A percentile compares a stretch with the other conserved stretches of the same genome.
Conservation (phyloP, 2,329 filamentous ascomycete species). For the Mycosphaerella sp. region DNA sequence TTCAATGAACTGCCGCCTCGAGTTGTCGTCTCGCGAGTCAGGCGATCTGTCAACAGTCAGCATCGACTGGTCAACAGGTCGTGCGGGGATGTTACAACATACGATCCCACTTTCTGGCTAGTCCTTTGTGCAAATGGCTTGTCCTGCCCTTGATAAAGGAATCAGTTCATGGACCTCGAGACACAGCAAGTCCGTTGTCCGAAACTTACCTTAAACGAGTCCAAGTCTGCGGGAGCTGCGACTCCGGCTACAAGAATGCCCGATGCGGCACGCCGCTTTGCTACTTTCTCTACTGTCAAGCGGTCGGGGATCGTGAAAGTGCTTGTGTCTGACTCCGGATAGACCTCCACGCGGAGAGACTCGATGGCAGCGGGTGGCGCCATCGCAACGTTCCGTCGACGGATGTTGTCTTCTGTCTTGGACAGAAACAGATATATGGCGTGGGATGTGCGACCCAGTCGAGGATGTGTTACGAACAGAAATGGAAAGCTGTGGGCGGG, state of each 20-base stretch:
- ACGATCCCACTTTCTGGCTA: slow-evolving; percentile 81
- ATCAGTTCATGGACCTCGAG: slow-evolving; percentile 2
- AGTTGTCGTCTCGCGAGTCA: slow-evolving; percentile 50
- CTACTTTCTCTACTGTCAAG: slow-evolving; percentile 61
- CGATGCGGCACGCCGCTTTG: slow-evolving; percentile 62
- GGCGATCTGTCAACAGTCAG: slow-evolving; percentile 33
- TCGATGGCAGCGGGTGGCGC: slow-evolving; percentile 31
- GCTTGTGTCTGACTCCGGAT: slow-evolving; percentile 44
- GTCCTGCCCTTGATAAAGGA: slow-evolving; percentile 46
- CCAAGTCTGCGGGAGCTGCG: slow-evolving; percentile 70
- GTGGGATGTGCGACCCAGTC: slow-evolving; percentile 8
- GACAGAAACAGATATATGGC: slow-evolving; percentile 3
- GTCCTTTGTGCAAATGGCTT: slow-evolving; percentile 59
- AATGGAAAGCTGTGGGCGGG: slow-evolving; percentile 11
- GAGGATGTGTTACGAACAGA: slow-evolving; percentile 9
- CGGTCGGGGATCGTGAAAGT: slow-evolving; percentile 43
- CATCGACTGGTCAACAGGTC: neutral
- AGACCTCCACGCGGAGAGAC: slow-evolving; percentile 34
- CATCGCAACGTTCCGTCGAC: slow-evolving; percentile 20
- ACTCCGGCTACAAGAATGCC: slow-evolving; percentile 67
- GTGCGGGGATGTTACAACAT: slow-evolving; percentile 40
- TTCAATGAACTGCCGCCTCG: slow-evolving; percentile 62
- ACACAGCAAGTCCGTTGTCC: neutral
- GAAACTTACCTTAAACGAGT: slow-evolving; percentile 55
- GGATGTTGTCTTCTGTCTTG: neutral